phyloP scores from a whole-genome alignment of 2,329 filamentous ascomycete genomes.

The Phyllosticta ampelicida region DNA sequence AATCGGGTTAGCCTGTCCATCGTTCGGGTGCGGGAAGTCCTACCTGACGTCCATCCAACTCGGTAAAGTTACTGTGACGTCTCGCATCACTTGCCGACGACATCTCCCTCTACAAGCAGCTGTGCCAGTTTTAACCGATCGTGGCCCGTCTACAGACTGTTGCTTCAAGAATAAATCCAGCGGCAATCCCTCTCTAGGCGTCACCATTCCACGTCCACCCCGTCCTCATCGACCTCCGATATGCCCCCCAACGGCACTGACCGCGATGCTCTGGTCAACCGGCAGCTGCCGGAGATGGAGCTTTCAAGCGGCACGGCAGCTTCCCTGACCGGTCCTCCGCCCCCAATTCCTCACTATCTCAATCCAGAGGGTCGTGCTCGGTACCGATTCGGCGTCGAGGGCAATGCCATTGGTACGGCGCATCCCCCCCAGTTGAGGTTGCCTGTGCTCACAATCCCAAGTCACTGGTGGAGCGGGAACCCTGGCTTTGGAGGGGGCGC shows the following conservation, averaged over 20 bases:
- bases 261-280: conserved; percentile 33
- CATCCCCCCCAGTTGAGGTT: neutral
- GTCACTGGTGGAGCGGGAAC: conserved; percentile 59
- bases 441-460: neutral
- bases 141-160: neutral
- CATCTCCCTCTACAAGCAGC: neutral
- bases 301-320: conserved; percentile 33
- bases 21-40: neutral
- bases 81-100: neutral
- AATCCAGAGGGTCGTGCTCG: conserved; percentile 32
- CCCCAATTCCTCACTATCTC: conserved; percentile 32
- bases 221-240: conserved; percentile 7
- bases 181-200: neutral
- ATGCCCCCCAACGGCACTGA: conserved; percentile 29
- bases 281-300: conserved; percentile 39
- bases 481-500: conserved; percentile 46
- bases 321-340: conserved; percentile 36
- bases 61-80: neutral
- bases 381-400: conserved; percentile 41
- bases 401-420: conserved; percentile 42
- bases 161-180: neutral
- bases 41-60: neutral
- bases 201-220: neutral
- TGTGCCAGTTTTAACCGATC: neutral
- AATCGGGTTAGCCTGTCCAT: neutral